Evolutionary conservation across 225 moss, liverwort and hornwort species (phyloP).

Genomic region (Lunularia cruciata): DNA sequence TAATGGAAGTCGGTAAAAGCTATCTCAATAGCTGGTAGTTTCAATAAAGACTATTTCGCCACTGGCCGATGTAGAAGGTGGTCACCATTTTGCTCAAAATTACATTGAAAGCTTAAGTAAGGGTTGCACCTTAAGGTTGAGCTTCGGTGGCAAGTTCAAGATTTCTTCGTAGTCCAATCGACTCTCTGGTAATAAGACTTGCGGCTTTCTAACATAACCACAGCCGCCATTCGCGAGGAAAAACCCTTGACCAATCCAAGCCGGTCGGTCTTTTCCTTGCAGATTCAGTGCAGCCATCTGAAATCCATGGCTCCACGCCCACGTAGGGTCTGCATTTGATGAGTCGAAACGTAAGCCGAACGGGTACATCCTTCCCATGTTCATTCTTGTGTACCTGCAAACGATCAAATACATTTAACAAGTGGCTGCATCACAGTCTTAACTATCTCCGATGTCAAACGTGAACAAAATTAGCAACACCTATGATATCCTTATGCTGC

Average conservation of each 20-base stretch:
- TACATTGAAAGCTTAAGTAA: too few species aligned
- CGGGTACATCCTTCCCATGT: constrained; percentile 84
- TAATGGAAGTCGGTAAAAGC: too few species aligned
- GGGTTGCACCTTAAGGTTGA: constrained; percentile 53
- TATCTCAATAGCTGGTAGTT: too few species aligned
- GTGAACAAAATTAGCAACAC: too few species aligned
- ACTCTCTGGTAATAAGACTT: constrained; percentile 46
- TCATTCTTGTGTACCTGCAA: constrained; percentile 76
- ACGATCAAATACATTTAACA: too few species aligned
- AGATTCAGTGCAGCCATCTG: constrained; percentile 90
- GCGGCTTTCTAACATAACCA: constrained; percentile 76
- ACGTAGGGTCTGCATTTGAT: constrained; percentile 88
- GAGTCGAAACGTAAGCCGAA: constrained; percentile 88
- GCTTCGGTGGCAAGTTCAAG: constrained; percentile 41
- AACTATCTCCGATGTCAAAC: too few species aligned
- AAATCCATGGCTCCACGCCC: constrained; percentile 81
- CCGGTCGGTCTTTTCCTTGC: constrained; percentile 83
- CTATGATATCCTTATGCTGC: too few species aligned
- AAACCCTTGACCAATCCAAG: constrained; percentile 68
- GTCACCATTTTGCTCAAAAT: too few species aligned
- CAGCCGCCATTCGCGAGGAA: constrained; percentile 60
- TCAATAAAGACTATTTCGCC: too few species aligned
- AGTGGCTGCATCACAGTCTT: too few species aligned
- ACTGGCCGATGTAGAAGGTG: too few species aligned
- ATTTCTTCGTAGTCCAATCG: constrained; percentile 31